Evolutionary conservation across 768 basidiomycete genomes (phyloP).

Genomic region (Melanogaster broomeanus): DNA sequence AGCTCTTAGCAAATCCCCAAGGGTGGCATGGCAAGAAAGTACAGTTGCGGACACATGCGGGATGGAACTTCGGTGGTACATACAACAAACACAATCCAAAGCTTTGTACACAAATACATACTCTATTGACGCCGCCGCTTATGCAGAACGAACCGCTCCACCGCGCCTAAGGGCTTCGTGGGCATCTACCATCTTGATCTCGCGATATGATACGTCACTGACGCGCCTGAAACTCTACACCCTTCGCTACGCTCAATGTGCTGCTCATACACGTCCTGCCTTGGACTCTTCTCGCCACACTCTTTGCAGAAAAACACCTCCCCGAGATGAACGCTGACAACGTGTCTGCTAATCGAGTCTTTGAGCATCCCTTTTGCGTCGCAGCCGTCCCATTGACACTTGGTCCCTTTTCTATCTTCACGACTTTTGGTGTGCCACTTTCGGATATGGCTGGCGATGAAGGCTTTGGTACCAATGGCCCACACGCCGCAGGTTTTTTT

Average conservation of each 20-base stretch:
- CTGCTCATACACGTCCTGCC: slow-evolving; percentile 7
- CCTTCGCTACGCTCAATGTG: neutral
- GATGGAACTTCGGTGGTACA: too few species aligned
- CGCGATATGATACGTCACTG: slow-evolving; percentile 1
- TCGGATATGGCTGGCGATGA: slow-evolving; percentile 6
- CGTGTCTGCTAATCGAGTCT: slow-evolving; percentile 9
- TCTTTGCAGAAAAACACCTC: slow-evolving; percentile 7
- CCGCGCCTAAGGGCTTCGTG: neutral
- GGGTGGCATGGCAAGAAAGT: too few species aligned
- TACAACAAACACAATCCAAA: too few species aligned
- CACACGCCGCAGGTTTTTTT: slow-evolving; percentile 8
- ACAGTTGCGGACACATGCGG: too few species aligned
- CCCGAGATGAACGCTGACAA: slow-evolving; percentile 5
- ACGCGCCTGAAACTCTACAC: neutral
- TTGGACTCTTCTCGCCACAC: slow-evolving; percentile 1
- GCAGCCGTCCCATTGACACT: neutral
- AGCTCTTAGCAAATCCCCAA: too few species aligned
- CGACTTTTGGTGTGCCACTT: slow-evolving; percentile 3
- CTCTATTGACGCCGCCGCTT: too few species aligned
- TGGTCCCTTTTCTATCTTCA: neutral
- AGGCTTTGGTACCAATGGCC: slow-evolving; percentile 6
- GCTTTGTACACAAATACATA: too few species aligned
- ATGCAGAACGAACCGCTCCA: neutral
- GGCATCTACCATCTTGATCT: neutral
- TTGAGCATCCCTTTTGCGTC: neutral